Base-by-base conservation (phyloP, 2,329 filamentous ascomycete genomes). In the Fusarium veterinarium region DNA sequence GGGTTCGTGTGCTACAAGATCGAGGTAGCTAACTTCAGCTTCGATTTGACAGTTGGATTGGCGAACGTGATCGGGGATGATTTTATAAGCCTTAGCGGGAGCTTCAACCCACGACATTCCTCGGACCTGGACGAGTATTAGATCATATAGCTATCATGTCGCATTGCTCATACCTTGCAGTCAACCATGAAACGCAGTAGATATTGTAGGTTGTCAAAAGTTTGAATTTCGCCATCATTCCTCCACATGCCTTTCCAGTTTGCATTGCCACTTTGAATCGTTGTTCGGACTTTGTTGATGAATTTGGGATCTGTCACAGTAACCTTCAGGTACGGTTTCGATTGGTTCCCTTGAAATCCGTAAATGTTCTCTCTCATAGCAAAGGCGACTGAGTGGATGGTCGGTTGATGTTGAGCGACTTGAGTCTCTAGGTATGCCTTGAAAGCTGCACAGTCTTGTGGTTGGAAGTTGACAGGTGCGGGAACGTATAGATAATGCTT, bases 41-140 rank as follows among this genome's bases (percentile, higher is more conserved):
- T 99, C 96, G 72, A 99, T 97, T 82, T 99, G 96, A 81, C 96
- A 98, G 77, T 95, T 97, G 4, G 95, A 98, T 72, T 97, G 93
- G 69, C 91, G 89, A 66, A 92, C 87, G 61, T 88, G 82, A 17
- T 89, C 83, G 3, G 90, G 84, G 23, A 97, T 86, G 57, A 97
- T 85, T 60, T 87, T 87, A 83, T 95, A 98, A 70, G 91, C 91
- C 35, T 87, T 87, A 6, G 92, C 88, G 28, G 93, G 92, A 23
- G 92, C 93, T 81, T 97, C 94, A 1, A 98, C 94, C 96, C 96
- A 99, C 3, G 95, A 95, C 96, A 99, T 99, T 72, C 96, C 96
- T 63, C 93, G 89, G 48, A 99, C 92, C 89, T 94, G 33, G 35
- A 30, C 12, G 31, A 62, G 53, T 53, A 66, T 80, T 59, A 81